Conservation (phyloP, 352 stramenopile species). For the Pythium folliculosum region DNA sequence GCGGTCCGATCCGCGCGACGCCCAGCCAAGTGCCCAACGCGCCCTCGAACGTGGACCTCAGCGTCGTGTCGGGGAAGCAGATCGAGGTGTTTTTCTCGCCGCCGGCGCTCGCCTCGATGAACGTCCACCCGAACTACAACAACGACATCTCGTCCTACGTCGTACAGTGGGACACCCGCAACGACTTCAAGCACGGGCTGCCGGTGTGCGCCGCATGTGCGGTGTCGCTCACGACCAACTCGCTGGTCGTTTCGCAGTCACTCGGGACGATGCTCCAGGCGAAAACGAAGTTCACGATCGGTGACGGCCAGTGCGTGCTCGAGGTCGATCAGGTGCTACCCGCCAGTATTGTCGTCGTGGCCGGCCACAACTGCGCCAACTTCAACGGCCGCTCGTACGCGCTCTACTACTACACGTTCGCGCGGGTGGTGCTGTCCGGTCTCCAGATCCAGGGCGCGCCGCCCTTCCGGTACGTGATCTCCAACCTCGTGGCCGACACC, state of each 20-base stretch:
- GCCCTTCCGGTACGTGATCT: constrained; percentile 82
- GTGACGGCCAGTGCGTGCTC: constrained; percentile 51
- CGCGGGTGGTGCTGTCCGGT: constrained; percentile 51
- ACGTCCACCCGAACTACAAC: constrained; percentile 68
- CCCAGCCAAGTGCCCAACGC: constrained; percentile 87
- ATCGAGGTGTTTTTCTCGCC: constrained; percentile 91
- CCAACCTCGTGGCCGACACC: constrained; percentile 54
- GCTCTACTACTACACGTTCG: constrained; percentile 65
- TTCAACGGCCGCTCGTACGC: constrained; percentile 53
- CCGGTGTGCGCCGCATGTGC: constrained; percentile 53
- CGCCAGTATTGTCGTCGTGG: constrained; percentile 25
- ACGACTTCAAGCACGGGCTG: constrained; percentile 68
- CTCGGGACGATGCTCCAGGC: constrained; percentile 31
- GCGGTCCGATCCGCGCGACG: constrained; percentile 39
- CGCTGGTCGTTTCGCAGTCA: constrained; percentile 44
- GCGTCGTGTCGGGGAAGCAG: constrained; percentile 86
- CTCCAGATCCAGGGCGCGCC: constrained; percentile 69
- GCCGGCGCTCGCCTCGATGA: constrained; percentile 51
- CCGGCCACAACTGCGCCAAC: constrained; percentile 37
- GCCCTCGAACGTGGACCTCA: constrained; percentile 86
- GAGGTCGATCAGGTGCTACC: constrained; percentile 23
- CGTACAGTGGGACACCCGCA: constrained; percentile 84
- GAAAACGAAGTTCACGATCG: constrained; percentile 55
- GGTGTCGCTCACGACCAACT: constrained; percentile 37
- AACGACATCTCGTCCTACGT: constrained; percentile 89